Base-by-base conservation (phyloP, 2,329 filamentous ascomycete genomes). In the Talaromyces sp. region DNA sequence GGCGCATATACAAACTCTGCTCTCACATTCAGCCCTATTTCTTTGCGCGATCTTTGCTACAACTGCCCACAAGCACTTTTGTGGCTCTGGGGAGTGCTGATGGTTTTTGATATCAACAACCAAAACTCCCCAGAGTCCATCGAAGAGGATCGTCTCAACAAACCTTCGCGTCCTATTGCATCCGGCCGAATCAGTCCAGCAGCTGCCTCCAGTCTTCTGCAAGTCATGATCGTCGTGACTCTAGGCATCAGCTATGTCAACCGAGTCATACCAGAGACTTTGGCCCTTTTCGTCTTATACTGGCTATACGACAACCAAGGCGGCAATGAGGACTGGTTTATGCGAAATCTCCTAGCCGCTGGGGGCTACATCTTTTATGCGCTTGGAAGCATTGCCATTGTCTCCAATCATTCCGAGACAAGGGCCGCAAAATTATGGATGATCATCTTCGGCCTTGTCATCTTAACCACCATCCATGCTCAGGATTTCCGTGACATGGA, bases 101-200 rank as follows among this genome's bases (percentile, higher is more conserved):
- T 66, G 64, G 64, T 66, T 14, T 66, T 66, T 50, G 64, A 62
- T 54, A 66, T 66, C n/a, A 66, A 66, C 43, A 66, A 66, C 14
- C 64, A 66, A 22, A 66, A 66, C 35, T 66, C 64, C 3, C 64
- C 64, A 2, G 64, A 57, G 22, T 66, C 64, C 8, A 66, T 66
- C 22, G 64, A 66, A 58, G 64, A 66, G 39, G 64, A 66, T n/a
- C 64, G 60, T 50, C 56, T 66, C 35, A 66, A 66, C 45, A 66
- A 66, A 8, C 64, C 64, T 5, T 62, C 52, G 7, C 59, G 64
- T 6, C 64, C 64, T 6, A 66, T 66, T 39, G 64, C 60, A 33
- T 62, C 64, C 6, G 64, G 64, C 2, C 41, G 59, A 35, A 66
- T 66, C 39, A 61, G 45, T 37, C 52, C 64, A 11, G 56, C 50